Evolutionary conservation across 192 early-diverging fungal species (phyloP).

Genomic region (Spinellus fusiger): DNA sequence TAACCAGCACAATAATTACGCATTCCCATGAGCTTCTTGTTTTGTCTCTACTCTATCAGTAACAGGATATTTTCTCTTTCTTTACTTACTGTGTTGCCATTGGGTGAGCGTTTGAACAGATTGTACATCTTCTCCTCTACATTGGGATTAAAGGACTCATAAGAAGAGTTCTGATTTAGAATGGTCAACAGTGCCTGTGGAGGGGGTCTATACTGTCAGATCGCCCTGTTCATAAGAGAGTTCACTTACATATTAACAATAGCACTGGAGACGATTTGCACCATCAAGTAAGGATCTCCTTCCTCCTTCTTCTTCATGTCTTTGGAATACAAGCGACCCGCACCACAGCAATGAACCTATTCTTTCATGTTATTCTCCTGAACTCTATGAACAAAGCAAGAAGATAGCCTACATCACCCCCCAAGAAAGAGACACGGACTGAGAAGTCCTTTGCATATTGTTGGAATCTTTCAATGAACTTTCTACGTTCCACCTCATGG

Average conservation of each 20-base stretch:
- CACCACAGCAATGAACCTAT: conserved; percentile 60
- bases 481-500: conserved; percentile 65
- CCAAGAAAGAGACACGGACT: conserved; percentile 73
- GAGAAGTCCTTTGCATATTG: conserved; percentile 47
- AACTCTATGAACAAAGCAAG: background rate
- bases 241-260: conserved; percentile 60
- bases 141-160: conserved; percentile 46
- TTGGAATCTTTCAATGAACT: conserved; percentile 60
- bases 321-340: conserved; percentile 53
- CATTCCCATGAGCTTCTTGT: conserved; percentile 31
- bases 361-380: background rate
- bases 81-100: conserved; percentile 42
- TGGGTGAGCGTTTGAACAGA: conserved; percentile 62
- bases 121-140: conserved; percentile 72
- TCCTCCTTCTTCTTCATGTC: conserved; percentile 46
- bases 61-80: background rate
- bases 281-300: conserved; percentile 67
- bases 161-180: conserved; percentile 56
- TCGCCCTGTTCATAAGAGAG: background rate
- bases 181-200: conserved; percentile 62
- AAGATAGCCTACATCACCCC: conserved; percentile 68
- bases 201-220: conserved; percentile 43
- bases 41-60: conserved; percentile 11
- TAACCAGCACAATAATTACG: conserved; percentile 32
- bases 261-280: conserved; percentile 74